These are phyloP conservation scores for Amanita rimosa DNA, from an alignment of 768 basidiomycete genomes.

Conservation along the genomic window DNA sequence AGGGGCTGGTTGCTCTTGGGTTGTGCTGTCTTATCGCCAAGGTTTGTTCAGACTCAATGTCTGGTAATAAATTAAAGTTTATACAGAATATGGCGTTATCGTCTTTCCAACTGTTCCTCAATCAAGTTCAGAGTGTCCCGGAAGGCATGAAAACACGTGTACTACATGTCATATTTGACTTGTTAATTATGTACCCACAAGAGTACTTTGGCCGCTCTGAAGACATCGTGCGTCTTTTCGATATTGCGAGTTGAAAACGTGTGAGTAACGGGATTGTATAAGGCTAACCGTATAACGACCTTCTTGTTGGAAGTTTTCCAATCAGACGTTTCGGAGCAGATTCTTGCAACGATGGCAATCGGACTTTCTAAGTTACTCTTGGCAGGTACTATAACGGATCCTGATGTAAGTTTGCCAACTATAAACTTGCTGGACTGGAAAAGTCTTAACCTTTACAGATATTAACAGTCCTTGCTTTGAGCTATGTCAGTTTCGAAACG, in stretches of 20 bases:
- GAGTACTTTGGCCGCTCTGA: conserved; percentile 30
- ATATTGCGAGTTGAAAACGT: background rate
- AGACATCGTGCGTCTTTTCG: conserved; percentile 16
- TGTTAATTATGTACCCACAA: conserved; percentile 73
- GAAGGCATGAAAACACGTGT: conserved; percentile 56
- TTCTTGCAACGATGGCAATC: conserved; percentile 62
- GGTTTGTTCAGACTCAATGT: conserved; percentile 19
- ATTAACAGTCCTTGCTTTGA: conserved; percentile 24
- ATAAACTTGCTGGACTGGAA: background rate
- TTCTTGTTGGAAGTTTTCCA: conserved; percentile 26
- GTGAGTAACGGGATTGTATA: background rate
- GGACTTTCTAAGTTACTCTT: conserved; percentile 85
- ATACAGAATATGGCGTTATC: conserved; percentile 12
- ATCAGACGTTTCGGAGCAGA: conserved; percentile 25
- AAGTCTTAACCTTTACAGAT: conserved; percentile 30
- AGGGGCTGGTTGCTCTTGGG: conserved; percentile 59
- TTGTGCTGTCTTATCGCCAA: conserved; percentile 68
- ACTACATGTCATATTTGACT: conserved; percentile 78
- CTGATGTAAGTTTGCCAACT: conserved; percentile 34
- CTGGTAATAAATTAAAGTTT: background rate
- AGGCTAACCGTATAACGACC: conserved; percentile 31
- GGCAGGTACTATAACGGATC: conserved; percentile 62
- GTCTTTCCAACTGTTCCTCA: conserved; percentile 51
- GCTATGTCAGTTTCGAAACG: conserved; percentile 76
- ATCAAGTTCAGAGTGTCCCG: conserved; percentile 48